Conservation (phyloP, 176 grass and related monocot genomes). For the Phoenix roebelenii region DNA sequence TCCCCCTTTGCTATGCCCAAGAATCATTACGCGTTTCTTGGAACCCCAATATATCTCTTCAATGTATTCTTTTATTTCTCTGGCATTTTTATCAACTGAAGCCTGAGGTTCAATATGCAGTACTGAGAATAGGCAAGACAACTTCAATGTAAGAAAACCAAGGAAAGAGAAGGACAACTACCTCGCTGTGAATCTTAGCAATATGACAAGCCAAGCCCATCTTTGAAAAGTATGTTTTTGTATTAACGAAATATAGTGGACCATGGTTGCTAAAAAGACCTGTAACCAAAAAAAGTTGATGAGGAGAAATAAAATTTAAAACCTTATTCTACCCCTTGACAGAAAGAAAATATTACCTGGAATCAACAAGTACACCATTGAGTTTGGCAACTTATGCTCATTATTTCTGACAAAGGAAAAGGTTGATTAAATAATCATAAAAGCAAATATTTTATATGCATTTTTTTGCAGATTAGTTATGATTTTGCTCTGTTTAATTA, state of each 20-base stretch:
- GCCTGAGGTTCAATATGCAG: conserved; percentile 33
- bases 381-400: conserved; percentile 77
- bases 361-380: conserved; percentile 82
- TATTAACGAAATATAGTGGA: conserved; percentile 86
- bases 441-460: background rate
- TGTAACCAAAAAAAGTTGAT: conserved; percentile 12
- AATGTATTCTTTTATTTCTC: conserved; percentile 84
- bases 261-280: conserved; percentile 94
- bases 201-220: conserved; percentile 90
- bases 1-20: conserved; percentile 92
- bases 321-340: background rate
- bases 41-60: conserved; percentile 92
- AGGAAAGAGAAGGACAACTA: conserved; percentile 23
- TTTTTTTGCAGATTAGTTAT: no score
- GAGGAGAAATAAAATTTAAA: conserved; percentile 5
- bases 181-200: conserved; percentile 92
- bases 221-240: conserved; percentile 83
- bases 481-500: no score
- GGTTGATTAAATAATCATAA: conserved; percentile 1
- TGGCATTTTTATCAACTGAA: conserved; percentile 69
- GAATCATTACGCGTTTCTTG: conserved; percentile 68
- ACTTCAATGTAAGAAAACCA: conserved; percentile 1
- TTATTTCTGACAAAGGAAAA: conserved; percentile 45
- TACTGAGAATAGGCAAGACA: background rate
- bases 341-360: conserved; percentile 36